These are phyloP conservation scores for Cichorium intybus DNA, from an alignment of 140 eudicot species.

Conservation along the genomic window DNA sequence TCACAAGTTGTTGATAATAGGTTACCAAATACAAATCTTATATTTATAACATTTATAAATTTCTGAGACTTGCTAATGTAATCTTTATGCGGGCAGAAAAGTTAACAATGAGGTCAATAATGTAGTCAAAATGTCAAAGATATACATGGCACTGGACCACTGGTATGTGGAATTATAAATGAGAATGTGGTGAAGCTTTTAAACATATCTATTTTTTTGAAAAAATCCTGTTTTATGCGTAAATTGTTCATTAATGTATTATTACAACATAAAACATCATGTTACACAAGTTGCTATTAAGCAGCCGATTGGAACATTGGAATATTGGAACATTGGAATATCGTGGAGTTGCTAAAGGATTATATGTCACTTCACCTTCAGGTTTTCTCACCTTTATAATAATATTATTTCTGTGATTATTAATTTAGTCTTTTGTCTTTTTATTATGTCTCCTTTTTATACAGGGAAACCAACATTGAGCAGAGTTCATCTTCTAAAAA, in stretches of 20 bases:
- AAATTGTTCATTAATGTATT: no score
- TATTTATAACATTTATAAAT: background rate
- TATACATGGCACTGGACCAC: constrained; percentile 85
- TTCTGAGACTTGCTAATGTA: constrained; percentile 13
- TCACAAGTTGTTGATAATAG: constrained; percentile 48
- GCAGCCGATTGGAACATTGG: constrained; percentile 84
- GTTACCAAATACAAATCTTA: constrained; percentile 35
- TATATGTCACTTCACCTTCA: constrained; percentile 86
- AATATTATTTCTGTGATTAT: background rate
- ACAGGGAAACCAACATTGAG: constrained; percentile 93
- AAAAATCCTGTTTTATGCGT: no score
- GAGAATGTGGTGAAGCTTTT: constrained; percentile 58
- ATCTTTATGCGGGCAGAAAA: constrained; percentile 36
- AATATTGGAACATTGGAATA: no score
- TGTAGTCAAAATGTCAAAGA: constrained; percentile 63
- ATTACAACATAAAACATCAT: constrained; percentile 12
- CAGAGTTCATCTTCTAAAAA: constrained; percentile 75
- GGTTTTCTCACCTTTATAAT: constrained; percentile 41
- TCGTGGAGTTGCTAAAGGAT: constrained; percentile 92
- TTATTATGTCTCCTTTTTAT: background rate
- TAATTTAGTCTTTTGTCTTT: no score
- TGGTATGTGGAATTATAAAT: constrained; percentile 60
- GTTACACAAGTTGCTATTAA: constrained; percentile 60
- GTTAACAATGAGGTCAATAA: no score
- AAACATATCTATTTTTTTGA: background rate